Base-by-base conservation (phyloP, 2,329 filamentous ascomycete species). In the Fusarium miscanthi region DNA sequence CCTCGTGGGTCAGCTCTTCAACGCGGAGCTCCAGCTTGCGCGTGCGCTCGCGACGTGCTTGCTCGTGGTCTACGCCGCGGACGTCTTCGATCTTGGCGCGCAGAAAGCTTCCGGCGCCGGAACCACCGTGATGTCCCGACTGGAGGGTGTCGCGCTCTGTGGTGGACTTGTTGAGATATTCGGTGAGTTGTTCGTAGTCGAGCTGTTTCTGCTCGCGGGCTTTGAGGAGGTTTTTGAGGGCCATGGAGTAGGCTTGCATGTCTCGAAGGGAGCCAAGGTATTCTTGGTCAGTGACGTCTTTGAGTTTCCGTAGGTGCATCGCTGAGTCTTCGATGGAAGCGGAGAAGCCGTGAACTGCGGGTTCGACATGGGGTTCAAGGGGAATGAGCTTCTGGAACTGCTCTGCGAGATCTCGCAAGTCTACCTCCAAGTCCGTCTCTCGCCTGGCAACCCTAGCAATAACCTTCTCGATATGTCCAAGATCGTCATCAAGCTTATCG, bases 191-290 rank as follows among this genome's bases (percentile, higher is more conserved):
- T 83, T 99, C 96, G 78, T 95, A 97, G 84, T 99, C 96, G 64
- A 99, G 92, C 81, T 99, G 96, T 81, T 99, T 99, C 84, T 97
- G 94, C 84, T 99, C 96, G 40, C 96, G 92, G 3, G 94, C 94
- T 81, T 97, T 97, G 72, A 99, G 90, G 9, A 99, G 90, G 30
- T 90, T 88, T 82, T 97, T 97, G 51, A 98, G 86, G 0, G 94
- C 92, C n/a, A 89, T 85, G 73, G 94, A 95, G 82, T 98, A 99
- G 31, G 94, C 92, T 77, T 97, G 93, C 95, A 98, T 97, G 83
- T 99, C 96, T 56, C 94, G 91, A 59, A 99, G 87, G 61, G 92
- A 95, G 74, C 94, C 94, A 3, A 99, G 90, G 80, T 99, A 99
- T 82, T 98, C 94, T 78, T 97, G 94, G 80, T 99, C 96, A 1